Evolutionary conservation across 768 basidiomycete genomes (phyloP).

Genomic region (Amanita rubescens): DNA sequence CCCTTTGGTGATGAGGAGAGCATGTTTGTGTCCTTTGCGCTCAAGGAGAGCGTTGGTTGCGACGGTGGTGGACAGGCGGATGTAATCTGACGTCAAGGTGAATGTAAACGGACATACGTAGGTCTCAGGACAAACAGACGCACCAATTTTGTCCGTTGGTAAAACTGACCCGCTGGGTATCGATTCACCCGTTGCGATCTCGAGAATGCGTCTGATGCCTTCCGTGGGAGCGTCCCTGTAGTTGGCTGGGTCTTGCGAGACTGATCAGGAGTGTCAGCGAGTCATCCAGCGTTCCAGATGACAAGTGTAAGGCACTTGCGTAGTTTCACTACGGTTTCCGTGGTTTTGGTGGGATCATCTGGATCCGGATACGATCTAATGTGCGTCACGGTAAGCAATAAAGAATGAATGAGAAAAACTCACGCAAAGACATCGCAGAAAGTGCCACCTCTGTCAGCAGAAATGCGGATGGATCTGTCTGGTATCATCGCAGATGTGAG

Average conservation of each 20-base stretch:
- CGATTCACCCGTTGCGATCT: constrained; percentile 59
- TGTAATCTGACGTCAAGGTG: constrained; percentile 78
- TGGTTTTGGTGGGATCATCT: constrained; percentile 47
- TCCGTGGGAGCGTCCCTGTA: constrained; percentile 93
- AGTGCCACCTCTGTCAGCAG: constrained; percentile 86
- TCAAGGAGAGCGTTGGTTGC: constrained; percentile 95
- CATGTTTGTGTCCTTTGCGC: constrained; percentile 89
- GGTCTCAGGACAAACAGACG: constrained; percentile 12
- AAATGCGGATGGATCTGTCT: constrained; percentile 75
- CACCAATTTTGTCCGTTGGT: constrained; percentile 77
- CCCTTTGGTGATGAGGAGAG: constrained; percentile 83
- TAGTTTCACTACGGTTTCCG: constrained; percentile 87
- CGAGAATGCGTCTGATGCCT: constrained; percentile 82
- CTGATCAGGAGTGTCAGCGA: constrained; percentile 26
- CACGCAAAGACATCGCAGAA: constrained; percentile 88
- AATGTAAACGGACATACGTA: no score
- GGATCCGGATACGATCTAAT: constrained; percentile 70
- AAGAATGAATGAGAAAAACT: constrained; percentile 17
- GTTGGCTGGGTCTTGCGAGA: constrained; percentile 83
- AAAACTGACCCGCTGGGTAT: constrained; percentile 63
- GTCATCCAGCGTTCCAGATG: background rate
- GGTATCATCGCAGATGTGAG: constrained; percentile 37
- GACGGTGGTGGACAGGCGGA: constrained; percentile 88
- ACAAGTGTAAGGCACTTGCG: constrained; percentile 36
- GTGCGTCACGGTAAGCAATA: background rate